Evolutionary conservation across 768 basidiomycete genomes (phyloP).

Genomic region (Boletus vinaceobasis): DNA sequence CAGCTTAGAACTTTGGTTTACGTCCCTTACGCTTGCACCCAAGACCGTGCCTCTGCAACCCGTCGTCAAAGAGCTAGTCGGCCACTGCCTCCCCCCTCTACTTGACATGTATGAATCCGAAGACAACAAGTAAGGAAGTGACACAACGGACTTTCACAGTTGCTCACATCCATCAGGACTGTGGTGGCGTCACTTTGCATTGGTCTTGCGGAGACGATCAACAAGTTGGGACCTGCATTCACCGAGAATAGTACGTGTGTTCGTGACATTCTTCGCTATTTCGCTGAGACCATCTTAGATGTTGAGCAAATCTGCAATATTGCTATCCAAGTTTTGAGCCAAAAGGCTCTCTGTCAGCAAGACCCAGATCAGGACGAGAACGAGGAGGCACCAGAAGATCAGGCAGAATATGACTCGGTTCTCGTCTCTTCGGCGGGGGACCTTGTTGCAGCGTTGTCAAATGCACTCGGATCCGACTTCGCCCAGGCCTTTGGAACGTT

Average conservation of each 20-base stretch:
- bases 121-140: conserved; percentile 85
- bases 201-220: conserved; percentile 87
- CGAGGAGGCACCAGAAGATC: conserved; percentile 82
- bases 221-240: conserved; percentile 86
- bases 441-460: conserved; percentile 85
- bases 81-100: conserved; percentile 67
- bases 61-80: conserved; percentile 76
- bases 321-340: conserved; percentile 81
- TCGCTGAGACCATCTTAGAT: conserved; percentile 39
- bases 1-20: neutral
- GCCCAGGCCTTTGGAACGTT: conserved; percentile 78
- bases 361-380: conserved; percentile 91
- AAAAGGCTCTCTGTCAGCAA: conserved; percentile 95
- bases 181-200: conserved; percentile 88
- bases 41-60: conserved; percentile 52
- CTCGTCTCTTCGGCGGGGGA: conserved; percentile 93
- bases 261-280: neutral
- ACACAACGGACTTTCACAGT: conserved; percentile 1
- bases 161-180: conserved; percentile 45
- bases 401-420: conserved; percentile 95
- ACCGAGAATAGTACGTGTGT: conserved; percentile 65
- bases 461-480: conserved; percentile 83
- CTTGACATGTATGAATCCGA: conserved; percentile 90
- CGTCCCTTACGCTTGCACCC: conserved; percentile 8
- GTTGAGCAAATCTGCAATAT: conserved; percentile 77